These are phyloP conservation scores for Dovyalis caffra DNA, from an alignment of 345 rosid genomes.

Conservation along the genomic window DNA sequence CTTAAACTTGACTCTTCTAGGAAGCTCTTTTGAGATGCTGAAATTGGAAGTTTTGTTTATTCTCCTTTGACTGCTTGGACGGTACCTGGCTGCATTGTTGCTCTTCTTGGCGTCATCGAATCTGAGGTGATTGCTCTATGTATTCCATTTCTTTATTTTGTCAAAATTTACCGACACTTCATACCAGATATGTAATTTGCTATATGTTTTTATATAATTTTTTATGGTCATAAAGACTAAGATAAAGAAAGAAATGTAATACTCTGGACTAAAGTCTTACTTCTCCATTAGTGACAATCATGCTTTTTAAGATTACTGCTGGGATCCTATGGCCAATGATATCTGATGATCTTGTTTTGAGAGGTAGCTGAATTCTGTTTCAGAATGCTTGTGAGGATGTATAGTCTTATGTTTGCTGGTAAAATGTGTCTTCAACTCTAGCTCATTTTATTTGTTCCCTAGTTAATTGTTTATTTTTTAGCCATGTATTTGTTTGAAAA, in stretches of 20 bases:
- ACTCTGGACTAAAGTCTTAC: background rate
- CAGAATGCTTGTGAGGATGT: background rate
- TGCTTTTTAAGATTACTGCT: constrained; percentile 3
- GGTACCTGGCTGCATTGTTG: constrained; percentile 22
- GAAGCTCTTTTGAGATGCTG: constrained; percentile 21
- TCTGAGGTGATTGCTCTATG: constrained; percentile 35
- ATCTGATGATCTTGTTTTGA: background rate
- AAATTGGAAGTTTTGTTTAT: constrained; percentile 23
- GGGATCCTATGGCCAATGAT: constrained; percentile 9
- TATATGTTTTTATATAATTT: background rate
- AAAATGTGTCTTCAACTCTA: background rate
- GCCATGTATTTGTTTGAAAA: constrained; percentile 17
- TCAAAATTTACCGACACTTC: constrained; percentile 1
- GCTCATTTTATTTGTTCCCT: constrained; percentile 5
- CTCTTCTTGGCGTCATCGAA: constrained; percentile 30
- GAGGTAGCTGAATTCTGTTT: background rate
- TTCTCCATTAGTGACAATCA: constrained; percentile 9
- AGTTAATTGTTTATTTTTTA: constrained; percentile 18
- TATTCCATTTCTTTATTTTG: constrained; percentile 19
- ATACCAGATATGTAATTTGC: background rate
- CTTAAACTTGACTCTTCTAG: constrained; percentile 34
- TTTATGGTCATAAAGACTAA: background rate
- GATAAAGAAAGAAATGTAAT: background rate
- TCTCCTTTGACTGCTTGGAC: background rate
- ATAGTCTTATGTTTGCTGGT: constrained; percentile 3